Percentiles rank a stretch among this genome's conserved stretches.
Evolutionary conservation across 352 stramenopile species (phyloP).

Genomic region (Globisporangium radiosum): DNA sequence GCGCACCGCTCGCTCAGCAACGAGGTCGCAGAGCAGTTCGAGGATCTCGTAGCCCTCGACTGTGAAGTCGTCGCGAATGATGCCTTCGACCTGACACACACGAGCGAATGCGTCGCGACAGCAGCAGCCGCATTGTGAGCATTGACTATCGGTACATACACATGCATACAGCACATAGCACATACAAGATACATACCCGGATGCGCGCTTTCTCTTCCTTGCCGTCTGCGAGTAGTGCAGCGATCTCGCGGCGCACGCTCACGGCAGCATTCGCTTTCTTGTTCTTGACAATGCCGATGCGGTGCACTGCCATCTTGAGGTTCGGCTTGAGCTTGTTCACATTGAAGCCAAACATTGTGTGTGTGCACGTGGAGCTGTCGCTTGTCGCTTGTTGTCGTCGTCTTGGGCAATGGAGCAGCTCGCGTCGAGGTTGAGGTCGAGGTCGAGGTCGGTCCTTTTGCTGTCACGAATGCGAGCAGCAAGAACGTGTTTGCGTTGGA

Average conservation of each 20-base stretch:
- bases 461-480: too few species aligned
- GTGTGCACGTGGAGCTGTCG: neutral
- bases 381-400: neutral
- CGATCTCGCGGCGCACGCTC: conserved; percentile 70
- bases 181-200: conserved; percentile 48
- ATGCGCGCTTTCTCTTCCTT: conserved; percentile 95
- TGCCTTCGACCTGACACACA: conserved; percentile 63
- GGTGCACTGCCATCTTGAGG: conserved; percentile 90
- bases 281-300: conserved; percentile 89
- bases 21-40: conserved; percentile 90
- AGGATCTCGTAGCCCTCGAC: conserved; percentile 96
- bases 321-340: conserved; percentile 90
- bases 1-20: conserved; percentile 87
- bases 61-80: conserved; percentile 95
- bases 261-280: conserved; percentile 85
- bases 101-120: neutral
- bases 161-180: too few species aligned
- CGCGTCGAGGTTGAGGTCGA: too few species aligned
- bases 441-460: too few species aligned
- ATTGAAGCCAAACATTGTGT: conserved; percentile 84
- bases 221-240: conserved; percentile 66
- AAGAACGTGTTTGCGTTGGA: too few species aligned
- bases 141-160: neutral
- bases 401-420: neutral
- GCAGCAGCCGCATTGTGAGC: neutral